Base-by-base conservation (phyloP, 345 rosid genomes). In the Citrus unshiu region DNA sequence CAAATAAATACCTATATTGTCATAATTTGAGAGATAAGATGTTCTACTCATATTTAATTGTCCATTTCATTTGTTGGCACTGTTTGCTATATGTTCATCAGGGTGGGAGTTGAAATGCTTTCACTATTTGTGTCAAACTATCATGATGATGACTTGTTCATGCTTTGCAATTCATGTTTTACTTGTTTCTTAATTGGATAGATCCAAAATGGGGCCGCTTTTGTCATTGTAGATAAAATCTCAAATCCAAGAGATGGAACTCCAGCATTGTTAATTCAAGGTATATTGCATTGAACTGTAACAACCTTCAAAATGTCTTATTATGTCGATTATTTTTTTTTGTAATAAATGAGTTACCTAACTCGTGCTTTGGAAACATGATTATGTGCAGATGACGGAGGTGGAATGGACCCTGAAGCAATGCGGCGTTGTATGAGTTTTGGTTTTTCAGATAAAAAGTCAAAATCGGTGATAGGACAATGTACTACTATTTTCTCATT, bases 121-220 rank as follows among this genome's bases (percentile, higher is more conserved):
- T 77, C 18, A 29, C 64, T 19, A 6, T 76, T 57, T 65, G 30
- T 40, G 30, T 75, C 18, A n/a, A 68, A 63, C 46, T 76, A 25
- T 68, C 65, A 49, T 58, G 56, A 46, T 68, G 77, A 30, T 77
- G 39, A 73, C 68, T 68, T 74, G 70, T 78, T 84, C 78, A 68
- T 83, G 73, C 73, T 84, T 78, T 81, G 65, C 81, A 75, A 77
- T 78, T 79, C 84, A 76, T 60, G 76, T 81, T 76, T 72, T 69
- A 75, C 24, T 87, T 70, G 75, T 79, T 70, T 71, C 80, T 72
- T 74, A 43, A 76, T 84, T 83, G 82, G 87, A 81, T 88, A 93
- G 98, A 91, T 93, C 90, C 92, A 90, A 90, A 96, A 94, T 83
- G 97, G 98, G 85, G 98, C 99, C 89, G 90, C 94, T 85, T 96